Base-by-base conservation (phyloP, 1,284 basidiomycete genomes). In the Heterobasidion irregulare region DNA sequence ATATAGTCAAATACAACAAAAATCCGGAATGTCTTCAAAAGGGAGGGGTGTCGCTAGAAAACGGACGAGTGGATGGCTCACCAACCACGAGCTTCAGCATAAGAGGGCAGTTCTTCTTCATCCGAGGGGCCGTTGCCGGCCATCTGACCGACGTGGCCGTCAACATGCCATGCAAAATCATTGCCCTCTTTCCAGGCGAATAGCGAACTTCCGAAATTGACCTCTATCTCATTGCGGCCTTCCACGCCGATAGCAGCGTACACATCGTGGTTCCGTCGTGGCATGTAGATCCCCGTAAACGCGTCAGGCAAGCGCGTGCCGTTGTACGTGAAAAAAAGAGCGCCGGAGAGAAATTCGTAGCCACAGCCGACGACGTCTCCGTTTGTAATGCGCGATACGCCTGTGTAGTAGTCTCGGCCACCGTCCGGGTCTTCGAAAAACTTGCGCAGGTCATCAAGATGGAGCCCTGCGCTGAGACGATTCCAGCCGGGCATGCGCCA, bases 401-500 rank as follows among this genome's bases (percentile, higher is more conserved):
- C 54, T 13, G 70, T 59, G 47, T 68, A 59, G 65, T 84, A 86
- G 61, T 82, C 79, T 0, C 76, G 74, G 8, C 85, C 84, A 16
- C 84, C 84, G 45, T 80, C 72, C 0, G 82, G 70, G 60, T 85
- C 81, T 62, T 86, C 83, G 61, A 80, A 86, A 72, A 85, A 88
- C 63, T 85, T 86, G 61, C 82, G 77, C 62, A 83, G 71, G 66
- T 88, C 85, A 62, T 87, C 85, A 36, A 87, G 74, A 61, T 87
- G 84, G 26, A 86, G 70, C 0, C 75, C 85, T 0, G 78, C 80
- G 57, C 83, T 84, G 34, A 78, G 70, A 45, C 85, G 70, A 62
- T 88, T 83, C 84, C 85, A 87, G 0, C 85, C 85, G n/a, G 85
- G 84, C 44, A 85, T 72, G 19, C 84, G 76, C 70, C 77, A 84